A percentile compares a stretch with the other conserved stretches of the same genome.
These are phyloP conservation scores for Penicillium sp. DNA, from an alignment of 2,329 filamentous ascomycete genomes.

Conservation along the genomic window DNA sequence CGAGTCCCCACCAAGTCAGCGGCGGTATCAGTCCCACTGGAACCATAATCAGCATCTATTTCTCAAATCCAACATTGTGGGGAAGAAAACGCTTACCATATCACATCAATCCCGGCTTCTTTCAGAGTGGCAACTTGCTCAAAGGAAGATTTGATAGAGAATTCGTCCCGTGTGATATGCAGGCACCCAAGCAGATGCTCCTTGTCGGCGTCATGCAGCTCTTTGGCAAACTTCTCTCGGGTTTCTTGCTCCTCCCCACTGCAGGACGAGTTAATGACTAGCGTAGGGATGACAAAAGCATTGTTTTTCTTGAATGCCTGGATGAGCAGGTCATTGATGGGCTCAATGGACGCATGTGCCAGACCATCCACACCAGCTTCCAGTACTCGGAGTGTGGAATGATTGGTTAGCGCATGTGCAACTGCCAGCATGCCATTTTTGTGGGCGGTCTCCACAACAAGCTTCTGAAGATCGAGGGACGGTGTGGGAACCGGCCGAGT, in stretches of 20 bases:
- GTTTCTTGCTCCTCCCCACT: constrained; percentile 12
- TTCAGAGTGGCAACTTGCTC: constrained; percentile 10
- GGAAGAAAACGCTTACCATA: constrained; percentile 6
- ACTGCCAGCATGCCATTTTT: constrained; percentile 7
- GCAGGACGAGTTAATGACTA: constrained; percentile 5
- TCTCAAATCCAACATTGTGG: not conserved
- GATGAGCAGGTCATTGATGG: constrained; percentile 9
- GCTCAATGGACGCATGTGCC: constrained; percentile 9
- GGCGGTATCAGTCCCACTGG: constrained; percentile 11
- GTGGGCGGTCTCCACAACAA: constrained; percentile 10
- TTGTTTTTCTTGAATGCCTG: constrained; percentile 13
- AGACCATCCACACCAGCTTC: constrained; percentile 10
- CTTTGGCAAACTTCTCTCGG: constrained; percentile 6
- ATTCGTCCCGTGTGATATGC: constrained; percentile 7
- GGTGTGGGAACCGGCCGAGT: constrained; percentile 9
- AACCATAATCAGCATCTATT: not conserved
- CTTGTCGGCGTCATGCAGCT: constrained; percentile 5
- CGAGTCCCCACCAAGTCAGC: constrained; percentile 7
- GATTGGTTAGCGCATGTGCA: constrained; percentile 10
- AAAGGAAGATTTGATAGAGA: constrained; percentile 7
- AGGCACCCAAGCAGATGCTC: constrained; percentile 10
- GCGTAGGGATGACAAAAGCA: constrained; percentile 10
- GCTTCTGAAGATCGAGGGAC: constrained; percentile 11
- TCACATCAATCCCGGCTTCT: constrained; percentile 12
- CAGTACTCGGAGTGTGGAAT: constrained; percentile 9